Percentiles rank a stretch among this genome's conserved stretches.
phyloP scores from a whole-genome alignment of 2,329 filamentous ascomycete genomes.

The Ophiostoma perfectum region DNA sequence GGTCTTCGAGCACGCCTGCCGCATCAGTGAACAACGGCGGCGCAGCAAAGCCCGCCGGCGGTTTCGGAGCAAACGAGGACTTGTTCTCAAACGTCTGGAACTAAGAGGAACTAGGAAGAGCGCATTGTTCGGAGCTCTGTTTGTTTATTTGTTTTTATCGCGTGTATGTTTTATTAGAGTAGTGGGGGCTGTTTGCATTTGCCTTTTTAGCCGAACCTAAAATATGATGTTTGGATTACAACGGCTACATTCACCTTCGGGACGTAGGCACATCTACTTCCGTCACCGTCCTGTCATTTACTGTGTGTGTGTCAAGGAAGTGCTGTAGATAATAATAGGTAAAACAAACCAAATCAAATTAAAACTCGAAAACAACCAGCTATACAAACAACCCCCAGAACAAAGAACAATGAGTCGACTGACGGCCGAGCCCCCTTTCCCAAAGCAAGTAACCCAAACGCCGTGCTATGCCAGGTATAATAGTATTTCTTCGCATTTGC shows the following conservation, averaged over 20 bases:
- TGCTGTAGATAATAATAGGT: no score
- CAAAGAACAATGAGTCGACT: not conserved
- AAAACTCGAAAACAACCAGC: not conserved
- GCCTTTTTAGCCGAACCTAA: not conserved
- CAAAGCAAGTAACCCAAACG: constrained; percentile 16
- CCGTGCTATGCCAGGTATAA: constrained; percentile 24
- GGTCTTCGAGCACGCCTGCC: constrained; percentile 64
- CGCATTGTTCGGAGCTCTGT: not conserved
- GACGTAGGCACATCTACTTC: not conserved
- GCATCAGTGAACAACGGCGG: constrained; percentile 34
- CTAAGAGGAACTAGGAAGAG: constrained; percentile 37
- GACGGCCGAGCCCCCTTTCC: no score
- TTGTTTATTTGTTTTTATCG: not conserved
- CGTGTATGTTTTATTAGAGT: not conserved
- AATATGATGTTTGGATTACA: not conserved
- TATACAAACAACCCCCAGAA: not conserved
- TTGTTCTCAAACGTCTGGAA: constrained; percentile 96
- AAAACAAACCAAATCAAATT: not conserved
- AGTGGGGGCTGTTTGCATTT: constrained; percentile 8
- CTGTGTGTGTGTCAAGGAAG: no score
- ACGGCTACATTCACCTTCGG: not conserved
- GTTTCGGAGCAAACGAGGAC: constrained; percentile 69
- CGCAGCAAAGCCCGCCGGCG: constrained; percentile 48
- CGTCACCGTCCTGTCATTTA: no score
- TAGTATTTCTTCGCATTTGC: not conserved